Base-by-base conservation (phyloP, 176 grass and related monocot genomes). In the Thalia dealbata region DNA sequence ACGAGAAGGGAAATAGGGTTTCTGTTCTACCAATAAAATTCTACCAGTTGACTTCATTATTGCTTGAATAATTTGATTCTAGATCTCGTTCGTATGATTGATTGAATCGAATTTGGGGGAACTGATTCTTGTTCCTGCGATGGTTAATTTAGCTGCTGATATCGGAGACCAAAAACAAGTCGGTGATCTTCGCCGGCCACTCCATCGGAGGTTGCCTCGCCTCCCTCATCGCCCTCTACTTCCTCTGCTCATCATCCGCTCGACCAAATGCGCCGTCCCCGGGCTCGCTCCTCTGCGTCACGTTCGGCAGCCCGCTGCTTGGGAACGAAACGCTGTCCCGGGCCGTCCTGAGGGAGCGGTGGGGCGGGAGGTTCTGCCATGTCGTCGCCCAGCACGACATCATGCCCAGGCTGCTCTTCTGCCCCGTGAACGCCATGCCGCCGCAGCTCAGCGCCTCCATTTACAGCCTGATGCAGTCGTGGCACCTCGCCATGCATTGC, bases 141-240 rank as follows among this genome's bases (percentile, higher is more conserved):
- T 50, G 52, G 18, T 35, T 58, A 15, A 61, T 76, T 58, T 79
- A 99, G 95, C 82, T 77, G 80, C 71, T 99, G 19, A 72, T 86
- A 63, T 71, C 86, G 59, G 81, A 91, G 81, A 89, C 84, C 55
- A 88, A 32, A 52, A 85, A 89, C 58, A 99, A 95, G 68, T 56
- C 81, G 11, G 95, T 95, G 14, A 81, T 99, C 68, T 91, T 99
- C 64, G 95, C 95, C 0, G 95, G 95, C 64, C 90, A 99, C 72
- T 90, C 87, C 3, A 64, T 99, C 0, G 95, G 95, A 44, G 95
- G 95, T 0, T 54, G 83, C 67, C 65, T 99, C 11, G 90, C 90
- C 0, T 75, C 95, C 29, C 85, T 99, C 0, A 79, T 80, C 3
- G 79, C 90, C 2, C 85, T 99, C 64, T 80, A 91, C 67, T 91